A percentile compares a stretch with the other conserved stretches of the same genome.
Conservation (phyloP, 345 rosid species). For the Litchi chinensis region DNA sequence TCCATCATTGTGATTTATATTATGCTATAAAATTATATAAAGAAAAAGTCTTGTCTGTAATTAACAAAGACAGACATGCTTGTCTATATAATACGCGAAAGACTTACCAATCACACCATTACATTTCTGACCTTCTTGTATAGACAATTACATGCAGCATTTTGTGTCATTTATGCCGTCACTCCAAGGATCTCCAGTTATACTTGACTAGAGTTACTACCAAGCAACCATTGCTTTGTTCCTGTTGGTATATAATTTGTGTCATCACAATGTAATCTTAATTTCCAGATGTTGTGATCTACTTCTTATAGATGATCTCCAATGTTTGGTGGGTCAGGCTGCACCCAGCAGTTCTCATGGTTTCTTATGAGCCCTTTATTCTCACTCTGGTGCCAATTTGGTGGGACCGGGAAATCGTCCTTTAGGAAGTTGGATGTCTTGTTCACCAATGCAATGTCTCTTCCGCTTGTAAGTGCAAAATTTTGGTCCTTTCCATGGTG, state of each 20-base stretch:
- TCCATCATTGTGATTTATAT: neutral
- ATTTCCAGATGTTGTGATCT: neutral
- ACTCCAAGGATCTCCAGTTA: neutral
- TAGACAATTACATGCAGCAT: neutral
- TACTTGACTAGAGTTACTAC: neutral
- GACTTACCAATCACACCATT: neutral
- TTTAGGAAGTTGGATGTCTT: slow-evolving; percentile 23
- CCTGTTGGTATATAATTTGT: neutral
- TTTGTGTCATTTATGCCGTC: neutral
- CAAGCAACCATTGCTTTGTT: neutral
- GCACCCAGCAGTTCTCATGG: slow-evolving; percentile 18
- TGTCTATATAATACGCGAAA: neutral
- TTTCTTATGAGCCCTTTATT: slow-evolving; percentile 29
- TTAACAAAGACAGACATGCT: neutral
- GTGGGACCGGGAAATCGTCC: slow-evolving; percentile 21
- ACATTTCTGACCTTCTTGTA: neutral
- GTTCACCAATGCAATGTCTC: slow-evolving; percentile 35
- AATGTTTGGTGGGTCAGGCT: slow-evolving; percentile 7
- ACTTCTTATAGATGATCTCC: neutral
- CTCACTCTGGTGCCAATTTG: slow-evolving; percentile 24
- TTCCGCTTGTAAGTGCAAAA: slow-evolving; percentile 15
- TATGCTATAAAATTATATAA: neutral
- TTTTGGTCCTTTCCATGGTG: slow-evolving; percentile 28
- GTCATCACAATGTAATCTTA: neutral
- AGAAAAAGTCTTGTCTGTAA: neutral